Evolutionary conservation across 23 red algal species (phyloP), one percentile per base, ranked within the genome.

Genomic region (Agarophyton chilense): DNA sequence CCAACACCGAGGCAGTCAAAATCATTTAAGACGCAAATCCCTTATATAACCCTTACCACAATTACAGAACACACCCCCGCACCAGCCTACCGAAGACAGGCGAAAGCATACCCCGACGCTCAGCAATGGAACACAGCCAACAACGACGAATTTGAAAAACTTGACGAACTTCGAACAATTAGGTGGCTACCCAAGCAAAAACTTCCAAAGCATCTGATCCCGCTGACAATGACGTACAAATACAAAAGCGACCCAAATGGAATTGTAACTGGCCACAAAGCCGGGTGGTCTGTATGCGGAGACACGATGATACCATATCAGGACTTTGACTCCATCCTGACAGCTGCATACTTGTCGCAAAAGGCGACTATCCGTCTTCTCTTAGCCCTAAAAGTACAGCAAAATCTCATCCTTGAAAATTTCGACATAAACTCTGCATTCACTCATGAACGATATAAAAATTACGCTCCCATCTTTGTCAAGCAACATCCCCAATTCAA

Each of bases 71-170:
- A 29, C 4, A 86, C 44, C 19, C 45, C 62, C 3, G 39, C 62
- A 18, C 83, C 66, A 42, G 65, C 52, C 35, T 51, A 35, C 26
- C 5, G 47, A 26, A 55, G 36, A 21, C 47, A 72, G 13, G 83
- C 83, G 17, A 0, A 8, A 14, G 24, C 44, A 18, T 87, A 72
- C 47, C 62, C 61, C 18, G 83, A 87, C 40, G 83, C 49, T 14
- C 9, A 4, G 0, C 19, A 43, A 11, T 87, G 61, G 50, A 40
- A 7, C 33, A 50, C 31, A n/a, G 83, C 83, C 0, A 64, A 87
- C 63, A 54, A 87, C 65, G 45, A 52, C 26, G 83, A 87, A 72
- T 29, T 87, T 3, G 43, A 12, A 0, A 73, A 70, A 16, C 66
- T 87, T 8, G 83, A 87, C 29, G 53, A 70, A 21, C 5, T 56